Percentiles rank a stretch among this genome's conserved stretches.
phyloP scores from a whole-genome alignment of 768 basidiomycete genomes.

The Naganishia antarctica region DNA sequence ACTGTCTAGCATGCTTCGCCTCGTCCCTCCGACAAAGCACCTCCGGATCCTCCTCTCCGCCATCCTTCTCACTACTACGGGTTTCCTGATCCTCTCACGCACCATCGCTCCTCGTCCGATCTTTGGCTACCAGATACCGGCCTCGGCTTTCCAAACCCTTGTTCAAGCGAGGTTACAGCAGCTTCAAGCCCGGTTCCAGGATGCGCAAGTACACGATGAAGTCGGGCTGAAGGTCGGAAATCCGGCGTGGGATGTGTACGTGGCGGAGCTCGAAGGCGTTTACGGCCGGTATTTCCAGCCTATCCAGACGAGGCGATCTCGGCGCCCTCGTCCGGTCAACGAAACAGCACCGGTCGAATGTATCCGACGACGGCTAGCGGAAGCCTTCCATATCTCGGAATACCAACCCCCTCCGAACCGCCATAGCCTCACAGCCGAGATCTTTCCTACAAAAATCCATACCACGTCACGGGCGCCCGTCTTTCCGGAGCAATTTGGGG shows the following conservation, averaged over 20 bases:
- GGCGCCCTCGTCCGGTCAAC: neutral
- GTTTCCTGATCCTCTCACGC: neutral
- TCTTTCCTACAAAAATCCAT: constrained; percentile 32
- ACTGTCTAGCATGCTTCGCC: neutral
- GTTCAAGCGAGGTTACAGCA: neutral
- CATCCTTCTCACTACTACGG: neutral
- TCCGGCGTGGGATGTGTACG: neutral
- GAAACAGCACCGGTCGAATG: neutral
- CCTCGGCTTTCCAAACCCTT: neutral
- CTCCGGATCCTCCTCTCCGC: neutral
- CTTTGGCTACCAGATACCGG: neutral
- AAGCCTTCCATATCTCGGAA: neutral
- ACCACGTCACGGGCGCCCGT: constrained; percentile 29
- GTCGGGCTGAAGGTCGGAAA: neutral
- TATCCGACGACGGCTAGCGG: neutral
- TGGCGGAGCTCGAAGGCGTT: neutral
- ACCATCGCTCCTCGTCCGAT: neutral
- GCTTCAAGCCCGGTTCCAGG: neutral
- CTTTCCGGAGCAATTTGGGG: constrained; percentile 33
- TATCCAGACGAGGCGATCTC: too few relatives aligned
- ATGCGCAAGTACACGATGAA: neutral
- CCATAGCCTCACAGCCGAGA: neutral
- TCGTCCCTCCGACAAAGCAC: neutral
- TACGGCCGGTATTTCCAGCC: neutral
- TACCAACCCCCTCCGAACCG: neutral